These are phyloP conservation scores for Nannizziopsis barbatae DNA, from an alignment of 2,329 filamentous ascomycete species.

Conservation along the genomic window DNA sequence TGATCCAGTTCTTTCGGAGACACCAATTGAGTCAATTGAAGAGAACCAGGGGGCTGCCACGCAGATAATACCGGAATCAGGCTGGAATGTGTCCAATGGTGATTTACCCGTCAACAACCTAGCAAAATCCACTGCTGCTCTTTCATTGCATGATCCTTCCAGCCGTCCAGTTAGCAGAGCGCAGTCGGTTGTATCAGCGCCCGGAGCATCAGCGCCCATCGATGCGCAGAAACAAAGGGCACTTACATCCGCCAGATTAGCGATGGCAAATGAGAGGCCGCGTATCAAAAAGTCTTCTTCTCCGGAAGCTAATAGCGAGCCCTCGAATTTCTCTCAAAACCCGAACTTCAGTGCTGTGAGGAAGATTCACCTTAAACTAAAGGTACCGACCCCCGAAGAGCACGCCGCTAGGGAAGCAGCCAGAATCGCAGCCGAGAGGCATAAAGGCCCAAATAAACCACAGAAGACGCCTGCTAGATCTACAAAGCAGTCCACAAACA, in stretches of 20 bases:
- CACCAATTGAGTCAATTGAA: conserved; percentile 10
- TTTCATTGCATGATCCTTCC: conserved; percentile 1
- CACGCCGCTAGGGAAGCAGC: conserved; percentile 43
- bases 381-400: conserved; percentile 47
- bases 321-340: background rate
- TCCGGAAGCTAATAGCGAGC: background rate
- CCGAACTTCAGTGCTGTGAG: conserved; percentile 42
- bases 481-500: conserved; percentile 2
- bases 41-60: conserved; percentile 1
- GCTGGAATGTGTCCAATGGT: conserved; percentile 11
- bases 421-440: conserved; percentile 32
- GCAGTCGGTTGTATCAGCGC: background rate
- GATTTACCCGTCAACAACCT: conserved; percentile 15
- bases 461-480: background rate
- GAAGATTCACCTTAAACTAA: conserved; percentile 46
- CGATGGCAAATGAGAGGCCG: background rate
- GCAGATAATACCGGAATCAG: conserved; percentile 20
- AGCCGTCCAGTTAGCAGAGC: conserved; percentile 3
- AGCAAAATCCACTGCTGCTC: conserved; percentile 5
- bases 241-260: background rate
- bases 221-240: conserved; percentile 2
- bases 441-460: conserved; percentile 11
- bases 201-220: background rate
- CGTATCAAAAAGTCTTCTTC: background rate
- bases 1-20: conserved; percentile 18